These are phyloP conservation scores for Pichia insulana DNA, from an alignment of 805 yeast genomes.

Conservation along the genomic window DNA sequence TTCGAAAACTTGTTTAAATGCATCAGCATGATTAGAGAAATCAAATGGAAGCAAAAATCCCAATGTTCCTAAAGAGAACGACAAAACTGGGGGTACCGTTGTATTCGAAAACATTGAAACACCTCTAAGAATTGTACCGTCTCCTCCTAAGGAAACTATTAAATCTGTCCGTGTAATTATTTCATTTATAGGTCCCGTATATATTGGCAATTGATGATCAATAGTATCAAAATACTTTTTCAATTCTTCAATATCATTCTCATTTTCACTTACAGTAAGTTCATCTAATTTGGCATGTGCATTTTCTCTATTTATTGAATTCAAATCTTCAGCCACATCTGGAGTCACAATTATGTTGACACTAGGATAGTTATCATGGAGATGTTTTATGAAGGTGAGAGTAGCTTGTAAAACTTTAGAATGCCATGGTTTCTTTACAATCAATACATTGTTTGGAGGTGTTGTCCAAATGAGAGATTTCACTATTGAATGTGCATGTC, in stretches of 20 bases:
- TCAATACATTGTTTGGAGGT: constrained; percentile 63
- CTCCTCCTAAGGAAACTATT: constrained; percentile 89
- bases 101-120: constrained; percentile 66
- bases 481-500: constrained; percentile 50
- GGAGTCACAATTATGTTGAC: constrained; percentile 71
- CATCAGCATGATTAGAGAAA: constrained; percentile 47
- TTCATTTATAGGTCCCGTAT: constrained; percentile 50
- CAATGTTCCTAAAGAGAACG: constrained; percentile 83
- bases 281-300: background rate
- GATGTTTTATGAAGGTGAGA: constrained; percentile 51
- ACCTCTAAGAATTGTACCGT: constrained; percentile 84
- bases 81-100: constrained; percentile 78
- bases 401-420: constrained; percentile 54
- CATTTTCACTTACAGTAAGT: background rate
- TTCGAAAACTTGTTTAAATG: constrained; percentile 58
- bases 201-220: constrained; percentile 26
- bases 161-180: constrained; percentile 65
- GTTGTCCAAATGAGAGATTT: constrained; percentile 61
- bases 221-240: constrained; percentile 1
- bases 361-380: constrained; percentile 54
- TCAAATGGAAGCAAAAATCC: constrained; percentile 89
- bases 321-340: constrained; percentile 65
- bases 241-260: background rate
- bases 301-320: background rate
- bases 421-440: constrained; percentile 83